phyloP scores from a whole-genome alignment of 176 grass and related monocot genomes.

The Ampelocalamus luodianensis region DNA sequence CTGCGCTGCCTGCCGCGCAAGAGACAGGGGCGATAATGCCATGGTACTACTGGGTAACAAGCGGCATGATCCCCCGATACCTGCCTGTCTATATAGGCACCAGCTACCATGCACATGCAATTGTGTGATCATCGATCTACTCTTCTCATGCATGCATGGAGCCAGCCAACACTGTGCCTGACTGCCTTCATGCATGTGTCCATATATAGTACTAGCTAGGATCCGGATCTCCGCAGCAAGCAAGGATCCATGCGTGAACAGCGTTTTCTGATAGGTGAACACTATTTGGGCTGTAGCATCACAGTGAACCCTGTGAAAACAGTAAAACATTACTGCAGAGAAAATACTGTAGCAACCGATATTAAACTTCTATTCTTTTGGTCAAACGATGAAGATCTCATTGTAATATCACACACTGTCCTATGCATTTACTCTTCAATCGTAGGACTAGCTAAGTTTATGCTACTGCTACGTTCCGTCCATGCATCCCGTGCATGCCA shows the following conservation, averaged over 20 bases:
- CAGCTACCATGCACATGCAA: not conserved
- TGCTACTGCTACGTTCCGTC: not conserved
- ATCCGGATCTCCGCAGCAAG: too few relatives aligned
- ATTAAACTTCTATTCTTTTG: too few relatives aligned
- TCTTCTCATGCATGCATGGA: not conserved
- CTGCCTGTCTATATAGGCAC: slow-evolving; percentile 10
- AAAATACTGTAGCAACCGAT: too few relatives aligned
- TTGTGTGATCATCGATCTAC: not conserved
- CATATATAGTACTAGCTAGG: not conserved
- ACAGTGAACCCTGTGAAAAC: too few relatives aligned
- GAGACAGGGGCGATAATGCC: slow-evolving; percentile 39
- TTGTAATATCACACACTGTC: too few relatives aligned
- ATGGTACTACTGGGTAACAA: slow-evolving; percentile 10
- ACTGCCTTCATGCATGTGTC: not conserved
- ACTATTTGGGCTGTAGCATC: too few relatives aligned
- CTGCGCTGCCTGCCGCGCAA: slow-evolving; percentile 27
- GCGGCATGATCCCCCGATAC: slow-evolving; percentile 44
- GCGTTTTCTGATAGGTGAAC: too few relatives aligned
- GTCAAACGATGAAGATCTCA: too few relatives aligned
- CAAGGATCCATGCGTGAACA: too few relatives aligned
- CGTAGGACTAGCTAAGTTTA: not conserved
- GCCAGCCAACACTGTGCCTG: not conserved
- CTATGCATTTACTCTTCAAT: too few relatives aligned
- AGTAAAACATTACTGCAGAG: too few relatives aligned
- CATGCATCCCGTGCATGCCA: not conserved